Conservation (phyloP, 345 rosid genomes). For the Anastatica hierochuntica region DNA sequence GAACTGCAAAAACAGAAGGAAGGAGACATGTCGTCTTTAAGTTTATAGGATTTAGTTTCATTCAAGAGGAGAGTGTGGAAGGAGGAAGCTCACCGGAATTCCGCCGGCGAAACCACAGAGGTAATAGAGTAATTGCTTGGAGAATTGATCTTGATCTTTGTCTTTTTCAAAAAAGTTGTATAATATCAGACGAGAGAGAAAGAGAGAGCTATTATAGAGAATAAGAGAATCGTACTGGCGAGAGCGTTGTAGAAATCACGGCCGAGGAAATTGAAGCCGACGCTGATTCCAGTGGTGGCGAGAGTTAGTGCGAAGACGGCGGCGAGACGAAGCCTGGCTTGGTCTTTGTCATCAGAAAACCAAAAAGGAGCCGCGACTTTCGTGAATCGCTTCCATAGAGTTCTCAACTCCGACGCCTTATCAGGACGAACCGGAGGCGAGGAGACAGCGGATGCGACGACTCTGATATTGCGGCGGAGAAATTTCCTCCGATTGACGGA, state of each 20-base stretch:
- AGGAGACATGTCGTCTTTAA: not conserved
- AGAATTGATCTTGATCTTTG: constrained; percentile 89
- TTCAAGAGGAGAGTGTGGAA: not conserved
- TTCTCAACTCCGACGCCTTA: constrained; percentile 31
- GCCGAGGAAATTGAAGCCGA: constrained; percentile 93
- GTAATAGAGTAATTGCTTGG: constrained; percentile 76
- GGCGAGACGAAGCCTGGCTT: constrained; percentile 74
- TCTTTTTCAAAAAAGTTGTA: constrained; percentile 26
- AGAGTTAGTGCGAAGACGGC: constrained; percentile 82
- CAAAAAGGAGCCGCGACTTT: constrained; percentile 93
- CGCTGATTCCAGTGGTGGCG: constrained; percentile 88
- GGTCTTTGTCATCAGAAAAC: constrained; percentile 69
- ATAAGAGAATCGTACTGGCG: constrained; percentile 41
- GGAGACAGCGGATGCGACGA: constrained; percentile 1
- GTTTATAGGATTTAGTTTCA: not conserved
- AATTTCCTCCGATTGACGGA: not conserved
- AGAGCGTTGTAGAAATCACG: constrained; percentile 97
- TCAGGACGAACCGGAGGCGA: constrained; percentile 18
- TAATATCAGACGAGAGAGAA: not conserved
- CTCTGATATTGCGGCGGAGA: constrained; percentile 1
- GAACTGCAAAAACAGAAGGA: constrained; percentile 39
- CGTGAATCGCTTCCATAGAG: constrained; percentile 56
- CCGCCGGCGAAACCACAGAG: constrained; percentile 85
- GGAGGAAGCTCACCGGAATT: constrained; percentile 77
- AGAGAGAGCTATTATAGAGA: not conserved